phyloP scores from a whole-genome alignment of 139 green algal species.

The Spirogloea muscicola region DNA sequence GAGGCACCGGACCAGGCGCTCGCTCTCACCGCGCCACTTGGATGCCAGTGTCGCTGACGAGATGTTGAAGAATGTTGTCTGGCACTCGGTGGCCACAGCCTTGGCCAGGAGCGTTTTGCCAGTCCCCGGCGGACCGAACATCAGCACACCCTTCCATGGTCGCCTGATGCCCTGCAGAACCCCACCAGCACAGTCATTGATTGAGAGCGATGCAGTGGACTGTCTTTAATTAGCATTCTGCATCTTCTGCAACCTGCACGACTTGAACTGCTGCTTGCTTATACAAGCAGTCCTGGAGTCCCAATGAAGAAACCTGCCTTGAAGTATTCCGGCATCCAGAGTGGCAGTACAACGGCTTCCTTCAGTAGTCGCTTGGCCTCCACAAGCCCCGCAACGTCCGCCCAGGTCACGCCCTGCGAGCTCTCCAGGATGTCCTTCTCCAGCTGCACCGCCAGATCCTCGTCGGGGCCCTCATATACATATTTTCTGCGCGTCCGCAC shows the following conservation, averaged over 20 bases:
- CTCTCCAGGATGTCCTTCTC: conserved; percentile 75
- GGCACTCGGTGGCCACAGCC: conserved; percentile 75
- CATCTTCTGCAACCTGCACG: too few species aligned
- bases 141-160: conserved; percentile 86
- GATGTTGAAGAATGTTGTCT: conserved; percentile 89
- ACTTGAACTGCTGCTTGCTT: too few species aligned
- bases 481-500: not conserved
- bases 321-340: conserved; percentile 86
- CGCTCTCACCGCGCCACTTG: conserved; percentile 74
- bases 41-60: conserved; percentile 81
- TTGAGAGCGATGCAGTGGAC: too few species aligned
- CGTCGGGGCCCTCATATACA: conserved; percentile 65
- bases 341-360: conserved; percentile 81
- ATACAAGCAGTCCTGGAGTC: too few species aligned
- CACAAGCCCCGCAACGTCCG: conserved; percentile 69
- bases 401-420: conserved; percentile 65
- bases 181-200: too few species aligned
- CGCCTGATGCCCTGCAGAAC: conserved; percentile 65
- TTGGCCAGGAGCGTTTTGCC: conserved; percentile 89
- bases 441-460: conserved; percentile 69
- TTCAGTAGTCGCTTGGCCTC: conserved; percentile 89
- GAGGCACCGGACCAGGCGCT: conserved; percentile 76
- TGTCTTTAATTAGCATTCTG: too few species aligned
- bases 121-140: conserved; percentile 87
- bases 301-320: too few species aligned